phyloP scores from a whole-genome alignment of 148 eudicot genomes.

The Dysphania ambrosioides region DNA sequence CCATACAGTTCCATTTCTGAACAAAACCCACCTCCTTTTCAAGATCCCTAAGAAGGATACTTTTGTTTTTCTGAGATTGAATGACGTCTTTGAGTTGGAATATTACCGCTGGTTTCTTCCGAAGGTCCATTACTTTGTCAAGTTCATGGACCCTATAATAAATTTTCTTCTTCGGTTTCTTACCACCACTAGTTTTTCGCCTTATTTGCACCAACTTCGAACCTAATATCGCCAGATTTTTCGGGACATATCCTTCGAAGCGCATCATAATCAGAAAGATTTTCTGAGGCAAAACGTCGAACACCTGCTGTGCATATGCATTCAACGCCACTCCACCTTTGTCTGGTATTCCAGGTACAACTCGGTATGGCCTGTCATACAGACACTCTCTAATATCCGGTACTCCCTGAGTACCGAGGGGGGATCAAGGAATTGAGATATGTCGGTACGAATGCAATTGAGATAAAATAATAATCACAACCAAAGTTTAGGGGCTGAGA shows the following conservation, averaged over 20 bases:
- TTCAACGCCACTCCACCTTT: not conserved
- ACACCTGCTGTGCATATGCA: conserved; percentile 24
- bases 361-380: too few relatives aligned
- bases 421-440: too few relatives aligned
- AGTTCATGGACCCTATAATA: conserved; percentile 74
- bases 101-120: conserved; percentile 67
- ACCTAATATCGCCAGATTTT: conserved; percentile 8
- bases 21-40: conserved; percentile 94
- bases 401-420: too few relatives aligned
- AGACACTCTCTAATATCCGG: too few relatives aligned
- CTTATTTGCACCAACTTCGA: conserved; percentile 37
- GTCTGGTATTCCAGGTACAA: too few relatives aligned
- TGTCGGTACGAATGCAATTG: too few relatives aligned
- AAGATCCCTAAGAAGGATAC: conserved; percentile 69
- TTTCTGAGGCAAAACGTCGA: conserved; percentile 27
- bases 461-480: too few relatives aligned
- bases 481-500: too few relatives aligned
- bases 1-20: conserved; percentile 88
- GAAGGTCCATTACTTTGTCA: conserved; percentile 79
- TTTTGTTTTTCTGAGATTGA: conserved; percentile 59
- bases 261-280: conserved; percentile 19
- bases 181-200: conserved; percentile 63
- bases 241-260: conserved; percentile 2
- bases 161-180: conserved; percentile 77
- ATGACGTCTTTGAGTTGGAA: conserved; percentile 65